phyloP scores from a whole-genome alignment of 129 eudicot species.

The sunflower (Helianthus annuus) region HanXRQr2.0-SUNRISE NC_035437.2:96322934-96323433 shows the following conservation, averaged over 20 bases:
- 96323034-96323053: too few relatives aligned
- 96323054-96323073: too few relatives aligned
- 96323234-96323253: slow-evolving; percentile 71
- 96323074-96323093: too few relatives aligned
- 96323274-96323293: slow-evolving; percentile 75
- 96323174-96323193: slow-evolving; percentile 38
- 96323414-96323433: not conserved
- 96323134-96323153: slow-evolving; percentile 15
- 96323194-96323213: slow-evolving; percentile 76
- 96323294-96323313: slow-evolving; percentile 87
- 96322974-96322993: too few relatives aligned
- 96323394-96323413: not conserved
- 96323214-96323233: slow-evolving; percentile 69
- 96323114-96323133: slow-evolving; percentile 20
- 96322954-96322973: too few relatives aligned
- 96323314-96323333: slow-evolving; percentile 83
- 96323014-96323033: too few relatives aligned
- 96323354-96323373: slow-evolving; percentile 53
- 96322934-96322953: too few relatives aligned
- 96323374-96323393: not conserved
- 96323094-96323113: too few relatives aligned
- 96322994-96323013: too few relatives aligned
- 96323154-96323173: slow-evolving; percentile 36
- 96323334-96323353: slow-evolving; percentile 88
- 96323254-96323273: slow-evolving; percentile 85